Percentiles rank a stretch among this genome's conserved stretches.
Conservation (phyloP, 768 basidiomycete genomes). For the Leucocoprinus leucothites region DNA sequence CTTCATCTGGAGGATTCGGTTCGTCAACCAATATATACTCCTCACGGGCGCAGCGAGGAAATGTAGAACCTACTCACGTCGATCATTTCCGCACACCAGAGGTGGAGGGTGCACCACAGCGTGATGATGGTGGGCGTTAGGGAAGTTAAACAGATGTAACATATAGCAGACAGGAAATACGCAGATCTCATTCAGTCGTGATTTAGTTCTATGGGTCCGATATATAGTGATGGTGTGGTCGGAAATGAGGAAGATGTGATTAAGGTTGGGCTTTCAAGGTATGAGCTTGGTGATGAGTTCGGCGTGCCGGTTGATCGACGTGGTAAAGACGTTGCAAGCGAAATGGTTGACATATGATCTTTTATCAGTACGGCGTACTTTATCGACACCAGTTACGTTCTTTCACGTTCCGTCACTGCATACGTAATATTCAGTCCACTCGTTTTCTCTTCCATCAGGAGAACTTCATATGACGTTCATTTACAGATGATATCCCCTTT, state of each 20-base stretch:
- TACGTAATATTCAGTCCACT: no score
- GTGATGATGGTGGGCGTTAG: background rate
- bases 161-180: background rate
- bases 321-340: no score
- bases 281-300: background rate
- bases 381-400: no score
- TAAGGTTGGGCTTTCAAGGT: background rate
- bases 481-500: no score
- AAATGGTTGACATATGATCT: no score
- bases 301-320: background rate
- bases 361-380: no score
- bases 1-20: slow-evolving; percentile 1
- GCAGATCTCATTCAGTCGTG: no score
- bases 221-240: background rate
- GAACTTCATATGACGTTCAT: no score
- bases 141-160: background rate
- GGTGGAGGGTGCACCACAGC: background rate
- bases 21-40: slow-evolving; percentile 3
- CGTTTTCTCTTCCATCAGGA: no score
- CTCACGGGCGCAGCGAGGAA: background rate
- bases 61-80: background rate
- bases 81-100: background rate
- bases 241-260: slow-evolving; percentile 1
- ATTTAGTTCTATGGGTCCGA: no score
- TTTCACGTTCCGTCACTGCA: no score